Conservation (phyloP, 73 alveolate species). For the Tetrahymena elliotti region DNA sequence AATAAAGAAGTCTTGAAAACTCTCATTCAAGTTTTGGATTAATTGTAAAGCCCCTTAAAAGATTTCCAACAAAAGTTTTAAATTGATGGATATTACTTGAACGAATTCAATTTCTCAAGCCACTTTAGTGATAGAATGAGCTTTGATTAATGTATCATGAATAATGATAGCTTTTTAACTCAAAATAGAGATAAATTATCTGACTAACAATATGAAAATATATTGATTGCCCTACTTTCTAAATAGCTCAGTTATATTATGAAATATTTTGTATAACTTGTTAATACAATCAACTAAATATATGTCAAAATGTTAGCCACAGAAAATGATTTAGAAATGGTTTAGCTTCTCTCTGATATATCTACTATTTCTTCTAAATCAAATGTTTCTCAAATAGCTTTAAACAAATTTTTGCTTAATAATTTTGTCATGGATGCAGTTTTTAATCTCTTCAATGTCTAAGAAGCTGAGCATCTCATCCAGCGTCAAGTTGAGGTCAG, state of each 20-base stretch:
- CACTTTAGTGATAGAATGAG: not conserved
- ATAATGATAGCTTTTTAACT: not conserved
- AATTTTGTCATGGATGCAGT: not conserved
- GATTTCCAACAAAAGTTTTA: not conserved
- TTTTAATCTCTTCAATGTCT: not conserved
- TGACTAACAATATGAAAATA: not conserved
- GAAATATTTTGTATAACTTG: not conserved
- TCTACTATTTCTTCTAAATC: not conserved
- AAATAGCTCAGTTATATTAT: not conserved
- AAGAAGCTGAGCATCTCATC: not conserved
- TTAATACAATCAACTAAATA: not conserved
- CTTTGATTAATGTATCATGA: not conserved
- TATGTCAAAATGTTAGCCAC: not conserved
- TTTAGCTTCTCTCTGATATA: not conserved
- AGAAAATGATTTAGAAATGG: not conserved
- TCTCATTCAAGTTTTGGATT: not conserved
- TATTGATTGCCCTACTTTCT: not conserved
- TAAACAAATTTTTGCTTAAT: not conserved
- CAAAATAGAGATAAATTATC: not conserved
- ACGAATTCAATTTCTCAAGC: not conserved
- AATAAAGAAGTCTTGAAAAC: not conserved
- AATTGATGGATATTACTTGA: not conserved
- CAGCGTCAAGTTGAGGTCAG: not conserved
- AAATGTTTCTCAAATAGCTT: not conserved
- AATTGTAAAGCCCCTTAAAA: not conserved